Evolutionary conservation across 2,329 filamentous ascomycete species (phyloP).

Genomic region (Aciculosporium take): DNA sequence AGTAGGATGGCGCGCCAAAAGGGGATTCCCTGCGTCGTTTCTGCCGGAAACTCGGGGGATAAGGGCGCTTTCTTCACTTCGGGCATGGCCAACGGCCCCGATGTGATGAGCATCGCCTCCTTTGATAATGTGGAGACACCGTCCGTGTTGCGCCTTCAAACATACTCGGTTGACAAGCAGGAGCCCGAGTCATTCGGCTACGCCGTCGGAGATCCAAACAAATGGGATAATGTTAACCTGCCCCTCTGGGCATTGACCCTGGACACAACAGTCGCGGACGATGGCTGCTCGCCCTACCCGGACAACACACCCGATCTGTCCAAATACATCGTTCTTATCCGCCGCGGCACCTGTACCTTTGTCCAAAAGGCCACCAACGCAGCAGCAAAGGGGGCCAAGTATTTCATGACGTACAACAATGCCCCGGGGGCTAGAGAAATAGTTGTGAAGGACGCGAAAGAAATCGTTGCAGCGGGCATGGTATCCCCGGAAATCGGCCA

Average conservation of each 20-base stretch:
- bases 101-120: conserved; percentile 8
- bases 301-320: conserved; percentile 37
- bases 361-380: not conserved
- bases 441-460: conserved; percentile 19
- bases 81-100: conserved; percentile 6
- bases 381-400: conserved; percentile 36
- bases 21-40: conserved; percentile 10
- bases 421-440: conserved; percentile 7
- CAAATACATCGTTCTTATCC: conserved; percentile 37
- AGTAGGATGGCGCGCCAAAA: conserved; percentile 23
- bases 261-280: conserved; percentile 28
- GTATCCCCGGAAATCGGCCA: conserved; percentile 27
- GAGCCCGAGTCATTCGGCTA: conserved; percentile 20
- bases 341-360: conserved; percentile 34
- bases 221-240: conserved; percentile 22
- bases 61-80: conserved; percentile 7
- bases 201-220: conserved; percentile 22
- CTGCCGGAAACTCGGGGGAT: conserved; percentile 18
- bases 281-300: conserved; percentile 35
- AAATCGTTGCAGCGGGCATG: conserved; percentile 13
- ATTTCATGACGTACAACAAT: conserved; percentile 49
- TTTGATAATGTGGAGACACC: conserved; percentile 11
- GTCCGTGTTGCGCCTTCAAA: not conserved
- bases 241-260: conserved; percentile 28
- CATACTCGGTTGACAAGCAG: not conserved